Evolutionary conservation across 2,329 filamentous ascomycete genomes (phyloP), one percentile per base, ranked within the genome.

Genomic region (Cordyceps fumosorosea): DNA sequence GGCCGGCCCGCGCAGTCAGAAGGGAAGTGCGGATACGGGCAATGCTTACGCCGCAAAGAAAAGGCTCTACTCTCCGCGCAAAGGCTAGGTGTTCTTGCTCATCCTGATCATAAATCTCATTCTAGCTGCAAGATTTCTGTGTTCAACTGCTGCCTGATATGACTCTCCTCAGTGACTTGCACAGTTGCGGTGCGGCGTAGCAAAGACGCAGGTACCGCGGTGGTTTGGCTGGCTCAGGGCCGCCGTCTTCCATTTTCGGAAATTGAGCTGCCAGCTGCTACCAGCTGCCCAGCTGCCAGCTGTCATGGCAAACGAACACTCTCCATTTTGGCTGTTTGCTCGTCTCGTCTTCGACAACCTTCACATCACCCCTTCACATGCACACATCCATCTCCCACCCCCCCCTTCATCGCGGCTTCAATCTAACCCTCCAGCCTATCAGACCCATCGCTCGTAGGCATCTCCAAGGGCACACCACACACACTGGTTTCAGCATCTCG

Each of bases 401-500:
- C 40, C n/a, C n/a, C 26, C 12, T 47, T 40, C 29, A 16, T 52
- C 45, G 18, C 40, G 37, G 26, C 24, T 34, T 44, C 40, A 53
- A 53, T 53, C 7, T 22, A 18, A 45, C 34, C 20, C 26, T 26
- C 20, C 56, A 20, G 37, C 57, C 48, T 53, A 52, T 53, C 37
- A 53, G 32, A 52, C 10, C 18, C 18, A 34, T 52, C 47, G 34
- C 24, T 18, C 29, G 18, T 47, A 18, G 2, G 34, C 47, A 59
- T 45, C 47, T 53, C 40, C 47, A 18, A 45, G 48, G 34, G 18
- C 57, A 47, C 45, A 32, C 45, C 32, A 51, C 32, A 58, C 45
- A 14, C 44, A 20, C 56, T 14, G 26, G 58, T 60, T 60, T 60
- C 58, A 60, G 50, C 50, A 40, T 60, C 26, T 54, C n/a, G 26